Evolutionary conservation across 495 filamentous ascomycete species (phyloP).

Genomic region (Astrothelium subdiscretum): DNA sequence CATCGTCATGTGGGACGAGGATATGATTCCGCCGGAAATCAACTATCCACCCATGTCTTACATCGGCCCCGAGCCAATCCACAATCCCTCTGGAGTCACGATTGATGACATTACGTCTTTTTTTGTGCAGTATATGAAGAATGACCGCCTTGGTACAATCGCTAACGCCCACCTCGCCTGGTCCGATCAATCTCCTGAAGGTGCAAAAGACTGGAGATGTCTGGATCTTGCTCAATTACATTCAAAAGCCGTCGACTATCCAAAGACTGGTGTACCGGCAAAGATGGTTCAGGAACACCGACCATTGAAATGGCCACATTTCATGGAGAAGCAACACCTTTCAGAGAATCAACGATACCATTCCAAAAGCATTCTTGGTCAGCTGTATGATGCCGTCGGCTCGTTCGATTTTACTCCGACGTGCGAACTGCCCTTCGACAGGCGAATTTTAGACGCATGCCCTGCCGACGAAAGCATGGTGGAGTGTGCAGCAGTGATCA

Average conservation of each 20-base stretch:
- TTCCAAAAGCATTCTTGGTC: slow-evolving; percentile 65
- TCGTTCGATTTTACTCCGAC: slow-evolving; percentile 58
- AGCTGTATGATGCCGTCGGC: slow-evolving; percentile 66
- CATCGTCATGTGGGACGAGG: slow-evolving; percentile 81
- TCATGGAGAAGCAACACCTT: slow-evolving; percentile 64
- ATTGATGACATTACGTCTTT: slow-evolving; percentile 64
- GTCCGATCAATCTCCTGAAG: slow-evolving; percentile 50
- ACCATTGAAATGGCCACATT: slow-evolving; percentile 66
- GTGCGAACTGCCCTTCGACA: slow-evolving; percentile 62
- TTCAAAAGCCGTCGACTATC: slow-evolving; percentile 85
- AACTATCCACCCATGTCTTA: slow-evolving; percentile 69
- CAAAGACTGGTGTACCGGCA: slow-evolving; percentile 75
- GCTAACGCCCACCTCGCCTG: slow-evolving; percentile 74
- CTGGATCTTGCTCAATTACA: slow-evolving; percentile 68
- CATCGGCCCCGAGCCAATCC: slow-evolving; percentile 36
- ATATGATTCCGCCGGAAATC: slow-evolving; percentile 58
- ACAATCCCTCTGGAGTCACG: slow-evolving; percentile 45
- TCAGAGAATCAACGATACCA: slow-evolving; percentile 43
- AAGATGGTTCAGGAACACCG: slow-evolving; percentile 49
- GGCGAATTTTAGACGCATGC: slow-evolving; percentile 58
- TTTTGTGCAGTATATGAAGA: slow-evolving; percentile 91
- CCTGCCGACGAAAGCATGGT: slow-evolving; percentile 35
- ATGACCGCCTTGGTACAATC: slow-evolving; percentile 67
- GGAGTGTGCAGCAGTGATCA: slow-evolving; percentile 50
- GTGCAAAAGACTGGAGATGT: slow-evolving; percentile 59